These are phyloP conservation scores for Sporothrix variecibatus DNA, from an alignment of 2,329 filamentous ascomycete species.

Conservation along the genomic window DNA sequence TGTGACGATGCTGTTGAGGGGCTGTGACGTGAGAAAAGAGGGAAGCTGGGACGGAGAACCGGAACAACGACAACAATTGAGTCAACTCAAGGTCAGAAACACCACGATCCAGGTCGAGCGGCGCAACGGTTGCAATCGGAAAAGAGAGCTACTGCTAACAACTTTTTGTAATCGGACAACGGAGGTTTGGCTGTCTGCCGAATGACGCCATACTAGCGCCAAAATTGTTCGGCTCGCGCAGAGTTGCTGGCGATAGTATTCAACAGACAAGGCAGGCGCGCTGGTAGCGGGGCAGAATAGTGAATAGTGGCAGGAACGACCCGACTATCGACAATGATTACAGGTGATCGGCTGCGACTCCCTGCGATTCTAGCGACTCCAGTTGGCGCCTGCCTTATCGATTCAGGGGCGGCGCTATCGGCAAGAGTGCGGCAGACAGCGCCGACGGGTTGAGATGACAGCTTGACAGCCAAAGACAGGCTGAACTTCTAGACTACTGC, in stretches of 20 bases:
- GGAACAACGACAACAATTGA: neutral
- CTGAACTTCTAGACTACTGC: neutral
- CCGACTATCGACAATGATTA: neutral
- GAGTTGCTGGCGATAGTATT: neutral
- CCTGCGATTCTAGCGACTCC: neutral
- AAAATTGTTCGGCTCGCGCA: neutral
- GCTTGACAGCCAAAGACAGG: too few species aligned
- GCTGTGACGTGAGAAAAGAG: neutral
- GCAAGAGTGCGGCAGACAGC: constrained; percentile 1
- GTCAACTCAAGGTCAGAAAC: neutral
- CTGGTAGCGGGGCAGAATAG: neutral
- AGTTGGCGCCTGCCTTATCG: neutral
- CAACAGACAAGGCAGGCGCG: neutral
- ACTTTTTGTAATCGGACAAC: neutral
- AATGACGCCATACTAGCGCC: constrained; percentile 28
- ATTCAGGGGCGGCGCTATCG: neutral
- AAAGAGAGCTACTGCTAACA: neutral
- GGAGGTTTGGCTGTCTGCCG: constrained; percentile 3
- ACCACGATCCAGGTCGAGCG: neutral
- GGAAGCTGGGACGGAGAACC: neutral
- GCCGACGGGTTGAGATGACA: neutral
- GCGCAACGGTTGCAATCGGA: neutral
- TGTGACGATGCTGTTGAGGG: neutral
- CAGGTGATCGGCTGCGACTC: neutral
- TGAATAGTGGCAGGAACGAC: neutral